A percentile compares a stretch with the other conserved stretches of the same genome.
Conservation (phyloP, 352 stramenopile genomes). For the Achlya hypogyna region DNA sequence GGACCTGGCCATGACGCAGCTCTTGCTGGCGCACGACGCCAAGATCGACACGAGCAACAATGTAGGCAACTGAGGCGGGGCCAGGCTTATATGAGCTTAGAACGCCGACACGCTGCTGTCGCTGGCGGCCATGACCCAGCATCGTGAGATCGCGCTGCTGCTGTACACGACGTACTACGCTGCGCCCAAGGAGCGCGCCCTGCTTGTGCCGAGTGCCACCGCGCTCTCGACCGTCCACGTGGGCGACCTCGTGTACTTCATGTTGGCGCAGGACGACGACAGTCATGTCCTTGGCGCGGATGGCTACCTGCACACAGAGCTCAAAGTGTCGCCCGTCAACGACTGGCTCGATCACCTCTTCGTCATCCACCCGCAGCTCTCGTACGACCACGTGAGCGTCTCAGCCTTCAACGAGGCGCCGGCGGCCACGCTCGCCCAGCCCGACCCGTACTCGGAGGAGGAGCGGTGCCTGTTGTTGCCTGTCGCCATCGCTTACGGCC, state of each 20-base stretch:
- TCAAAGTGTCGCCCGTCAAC: background rate
- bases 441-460: conserved; percentile 13
- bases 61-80: background rate
- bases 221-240: background rate
- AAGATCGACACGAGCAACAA: conserved; percentile 3
- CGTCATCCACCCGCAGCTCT: conserved; percentile 9
- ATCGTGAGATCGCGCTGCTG: conserved; percentile 3
- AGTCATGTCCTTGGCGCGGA: background rate
- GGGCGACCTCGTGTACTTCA: conserved; percentile 7
- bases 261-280: background rate
- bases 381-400: conserved; percentile 18
- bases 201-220: background rate
- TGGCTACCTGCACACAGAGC: background rate
- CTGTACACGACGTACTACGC: conserved; percentile 4
- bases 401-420: background rate
- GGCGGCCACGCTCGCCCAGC: background rate
- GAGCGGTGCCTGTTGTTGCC: background rate
- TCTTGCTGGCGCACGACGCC: background rate
- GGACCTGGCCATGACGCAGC: conserved; percentile 1
- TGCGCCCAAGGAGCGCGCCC: background rate
- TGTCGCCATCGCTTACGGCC: background rate
- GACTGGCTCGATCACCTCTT: conserved; percentile 17
- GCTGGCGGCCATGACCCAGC: background rate
- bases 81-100: conserved; percentile 1
- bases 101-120: conserved; percentile 2